Evolutionary conservation across 2,329 filamentous ascomycete genomes (phyloP).

Genomic region (Apiospora hydei): DNA sequence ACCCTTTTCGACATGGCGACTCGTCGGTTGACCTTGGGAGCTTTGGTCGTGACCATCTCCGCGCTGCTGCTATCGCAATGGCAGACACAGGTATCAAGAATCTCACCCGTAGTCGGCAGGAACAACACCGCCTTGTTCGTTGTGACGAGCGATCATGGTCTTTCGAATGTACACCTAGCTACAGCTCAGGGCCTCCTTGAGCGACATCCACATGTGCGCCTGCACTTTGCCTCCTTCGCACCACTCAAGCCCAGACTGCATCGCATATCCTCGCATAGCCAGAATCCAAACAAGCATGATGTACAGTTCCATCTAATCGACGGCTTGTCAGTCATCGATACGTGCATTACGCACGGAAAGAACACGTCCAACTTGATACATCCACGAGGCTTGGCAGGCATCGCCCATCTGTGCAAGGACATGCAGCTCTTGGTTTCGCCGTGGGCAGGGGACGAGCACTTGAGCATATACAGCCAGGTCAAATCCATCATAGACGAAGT

Average conservation of each 20-base stretch:
- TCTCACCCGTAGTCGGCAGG: slow-evolving; percentile 26
- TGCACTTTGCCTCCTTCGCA: slow-evolving; percentile 33
- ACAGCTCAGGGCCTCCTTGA: slow-evolving; percentile 33
- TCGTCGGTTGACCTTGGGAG: too few species aligned
- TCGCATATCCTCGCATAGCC: slow-evolving; percentile 28
- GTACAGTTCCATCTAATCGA: slow-evolving; percentile 31
- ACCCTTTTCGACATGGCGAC: too few species aligned
- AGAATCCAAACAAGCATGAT: slow-evolving; percentile 24
- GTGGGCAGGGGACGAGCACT: slow-evolving; percentile 32
- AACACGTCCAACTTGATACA: slow-evolving; percentile 23
- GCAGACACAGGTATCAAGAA: too few species aligned
- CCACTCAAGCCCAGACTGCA: slow-evolving; percentile 27
- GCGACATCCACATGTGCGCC: slow-evolving; percentile 30
- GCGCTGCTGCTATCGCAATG: too few species aligned
- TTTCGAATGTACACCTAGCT: slow-evolving; percentile 33
- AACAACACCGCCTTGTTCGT: slow-evolving; percentile 34
- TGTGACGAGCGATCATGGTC: slow-evolving; percentile 30
- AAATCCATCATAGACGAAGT: slow-evolving; percentile 28
- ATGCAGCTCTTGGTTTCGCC: slow-evolving; percentile 28
- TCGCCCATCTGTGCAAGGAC: slow-evolving; percentile 22
- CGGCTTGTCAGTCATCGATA: slow-evolving; percentile 20
- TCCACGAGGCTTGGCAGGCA: slow-evolving; percentile 28
- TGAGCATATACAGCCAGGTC: slow-evolving; percentile 30
- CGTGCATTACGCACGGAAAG: neutral
- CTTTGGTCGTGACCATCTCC: too few species aligned